phyloP scores from a whole-genome alignment of 371 early-diverging fungal species.

The Phascolomyces articulosus region DNA sequence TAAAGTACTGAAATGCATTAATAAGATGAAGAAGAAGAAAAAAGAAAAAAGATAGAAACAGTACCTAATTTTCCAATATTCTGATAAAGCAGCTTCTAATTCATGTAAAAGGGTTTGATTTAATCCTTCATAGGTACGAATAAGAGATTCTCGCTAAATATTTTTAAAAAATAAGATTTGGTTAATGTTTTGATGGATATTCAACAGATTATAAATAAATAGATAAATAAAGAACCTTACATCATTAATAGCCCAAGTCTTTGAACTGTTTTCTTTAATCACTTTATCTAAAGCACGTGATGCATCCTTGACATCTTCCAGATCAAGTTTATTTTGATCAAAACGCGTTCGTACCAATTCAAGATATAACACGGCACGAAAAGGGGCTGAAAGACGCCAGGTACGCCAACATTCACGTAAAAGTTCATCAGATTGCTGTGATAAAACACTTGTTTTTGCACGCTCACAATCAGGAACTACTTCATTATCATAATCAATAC shows the following conservation, averaged over 20 bases:
- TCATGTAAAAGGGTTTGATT: conserved; percentile 41
- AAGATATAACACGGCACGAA: conserved; percentile 65
- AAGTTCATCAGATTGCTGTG: conserved; percentile 61
- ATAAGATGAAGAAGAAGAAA: no score
- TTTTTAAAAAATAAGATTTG: background rate
- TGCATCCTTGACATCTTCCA: conserved; percentile 57
- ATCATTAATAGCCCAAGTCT: conserved; percentile 57
- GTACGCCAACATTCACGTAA: conserved; percentile 71
- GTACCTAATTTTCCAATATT: conserved; percentile 52
- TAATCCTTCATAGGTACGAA: conserved; percentile 47
- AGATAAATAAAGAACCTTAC: conserved; percentile 27
- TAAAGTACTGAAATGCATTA: no score
- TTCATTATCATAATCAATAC: conserved; percentile 58
- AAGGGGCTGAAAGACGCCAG: conserved; percentile 72
- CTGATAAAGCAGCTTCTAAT: conserved; percentile 40
- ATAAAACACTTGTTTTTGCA: conserved; percentile 54
- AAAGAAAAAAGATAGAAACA: no score
- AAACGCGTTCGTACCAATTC: conserved; percentile 62
- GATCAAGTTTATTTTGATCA: conserved; percentile 45
- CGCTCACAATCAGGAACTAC: conserved; percentile 51
- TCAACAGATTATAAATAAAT: background rate
- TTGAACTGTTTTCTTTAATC: conserved; percentile 48
- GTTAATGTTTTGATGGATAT: no score
- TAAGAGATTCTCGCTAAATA: conserved; percentile 41
- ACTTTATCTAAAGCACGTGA: conserved; percentile 49